phyloP scores from a whole-genome alignment of 2,329 filamentous ascomycete species.

The Stromatinia cepivora region DNA sequence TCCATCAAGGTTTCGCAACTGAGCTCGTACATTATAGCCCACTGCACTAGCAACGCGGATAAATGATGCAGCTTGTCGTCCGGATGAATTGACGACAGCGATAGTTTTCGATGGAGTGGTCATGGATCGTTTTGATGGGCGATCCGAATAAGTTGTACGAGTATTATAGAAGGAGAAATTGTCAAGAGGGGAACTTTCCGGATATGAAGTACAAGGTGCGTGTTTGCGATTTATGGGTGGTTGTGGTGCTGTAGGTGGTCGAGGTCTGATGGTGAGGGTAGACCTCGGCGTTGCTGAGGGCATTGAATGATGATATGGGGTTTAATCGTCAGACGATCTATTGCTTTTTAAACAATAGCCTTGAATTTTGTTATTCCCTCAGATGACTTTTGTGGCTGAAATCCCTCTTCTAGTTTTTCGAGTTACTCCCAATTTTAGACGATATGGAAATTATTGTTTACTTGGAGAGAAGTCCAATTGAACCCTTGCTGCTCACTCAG shows the following conservation, averaged over 20 bases:
- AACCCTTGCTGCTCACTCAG: constrained; percentile 6
- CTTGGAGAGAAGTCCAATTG: constrained; percentile 5
- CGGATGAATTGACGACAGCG: constrained; percentile 92
- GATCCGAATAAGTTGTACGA: constrained; percentile 27
- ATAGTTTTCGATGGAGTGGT: constrained; percentile 56
- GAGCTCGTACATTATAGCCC: constrained; percentile 89
- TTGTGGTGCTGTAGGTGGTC: constrained; percentile 26
- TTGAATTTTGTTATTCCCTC: neutral
- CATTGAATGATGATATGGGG: constrained; percentile 29
- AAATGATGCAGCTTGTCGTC: constrained; percentile 91
- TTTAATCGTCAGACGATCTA: neutral
- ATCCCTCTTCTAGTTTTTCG: neutral
- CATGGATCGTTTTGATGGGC: constrained; percentile 41
- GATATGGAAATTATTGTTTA: constrained; percentile 17
- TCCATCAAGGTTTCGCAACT: constrained; percentile 83
- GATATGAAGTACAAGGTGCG: constrained; percentile 35
- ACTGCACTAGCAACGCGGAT: constrained; percentile 92
- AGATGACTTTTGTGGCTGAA: constrained; percentile 3
- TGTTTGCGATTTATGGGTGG: constrained; percentile 36
- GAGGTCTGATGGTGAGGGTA: constrained; percentile 37
- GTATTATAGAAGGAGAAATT: constrained; percentile 29
- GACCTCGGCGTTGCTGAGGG: constrained; percentile 37
- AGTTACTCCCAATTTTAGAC: constrained; percentile 8
- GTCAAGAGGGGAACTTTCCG: constrained; percentile 28
- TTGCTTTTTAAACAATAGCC: neutral